These are phyloP conservation scores for Lodderomyces beijingensis DNA, from an alignment of 1,139 yeast species.

Conservation along the genomic window DNA sequence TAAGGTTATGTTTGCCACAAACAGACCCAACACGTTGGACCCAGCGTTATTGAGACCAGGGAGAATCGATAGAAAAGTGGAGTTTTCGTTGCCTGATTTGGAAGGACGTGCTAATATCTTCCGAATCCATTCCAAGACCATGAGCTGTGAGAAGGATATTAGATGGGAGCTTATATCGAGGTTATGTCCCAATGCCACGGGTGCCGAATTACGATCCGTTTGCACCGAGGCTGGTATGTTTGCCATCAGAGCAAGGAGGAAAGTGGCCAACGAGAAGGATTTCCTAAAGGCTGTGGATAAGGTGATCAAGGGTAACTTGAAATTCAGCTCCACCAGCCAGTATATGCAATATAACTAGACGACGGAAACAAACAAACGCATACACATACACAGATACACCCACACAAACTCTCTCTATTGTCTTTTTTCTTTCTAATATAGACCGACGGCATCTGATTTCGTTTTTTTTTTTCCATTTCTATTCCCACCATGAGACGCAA, in stretches of 20 bases:
- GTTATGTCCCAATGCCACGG: constrained; percentile 95
- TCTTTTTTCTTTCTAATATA: too few species aligned
- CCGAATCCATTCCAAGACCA: constrained; percentile 93
- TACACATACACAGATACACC: too few species aligned
- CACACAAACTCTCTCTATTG: too few species aligned
- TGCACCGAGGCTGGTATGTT: constrained; percentile 99
- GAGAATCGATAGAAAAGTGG: constrained; percentile 96
- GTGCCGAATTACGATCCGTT: constrained; percentile 95
- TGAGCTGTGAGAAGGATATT: constrained; percentile 95
- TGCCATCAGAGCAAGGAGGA: constrained; percentile 96
- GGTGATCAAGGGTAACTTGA: constrained; percentile 97
- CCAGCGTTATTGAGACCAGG: constrained; percentile 98
- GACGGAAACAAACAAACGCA: too few species aligned
- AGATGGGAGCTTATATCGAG: constrained; percentile 98
- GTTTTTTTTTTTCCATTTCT: constrained; percentile 2
- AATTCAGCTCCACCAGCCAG: constrained; percentile 93
- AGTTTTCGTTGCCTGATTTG: constrained; percentile 90
- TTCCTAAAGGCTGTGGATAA: constrained; percentile 95
- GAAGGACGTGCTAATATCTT: constrained; percentile 98
- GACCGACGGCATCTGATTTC: too few species aligned
- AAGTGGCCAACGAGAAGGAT: constrained; percentile 96
- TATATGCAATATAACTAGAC: constrained; percentile 86
- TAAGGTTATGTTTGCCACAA: constrained; percentile 98
- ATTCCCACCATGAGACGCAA: constrained; percentile 94
- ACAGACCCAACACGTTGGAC: constrained; percentile 95